A percentile compares a stretch with the other conserved stretches of the same genome.
Evolutionary conservation across 1,284 basidiomycete species (phyloP).

Genomic region (Somion occarium): DNA sequence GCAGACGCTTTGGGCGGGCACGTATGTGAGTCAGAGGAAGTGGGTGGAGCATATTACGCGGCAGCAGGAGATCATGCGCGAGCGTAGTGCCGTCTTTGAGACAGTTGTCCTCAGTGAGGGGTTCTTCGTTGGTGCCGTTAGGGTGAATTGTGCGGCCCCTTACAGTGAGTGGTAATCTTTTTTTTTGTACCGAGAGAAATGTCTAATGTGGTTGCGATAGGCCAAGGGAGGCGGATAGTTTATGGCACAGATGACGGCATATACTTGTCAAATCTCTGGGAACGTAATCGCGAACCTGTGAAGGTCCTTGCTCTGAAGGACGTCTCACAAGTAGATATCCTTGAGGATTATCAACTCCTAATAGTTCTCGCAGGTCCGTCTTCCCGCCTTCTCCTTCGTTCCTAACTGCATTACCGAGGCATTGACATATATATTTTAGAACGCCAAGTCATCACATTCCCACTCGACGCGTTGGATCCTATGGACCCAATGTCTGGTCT

Average conservation of each 20-base stretch:
- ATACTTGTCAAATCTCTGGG: slow-evolving; percentile 86
- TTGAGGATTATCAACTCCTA: slow-evolving; percentile 94
- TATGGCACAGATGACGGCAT: slow-evolving; percentile 98
- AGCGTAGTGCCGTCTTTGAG: slow-evolving; percentile 87
- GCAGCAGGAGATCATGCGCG: slow-evolving; percentile 84
- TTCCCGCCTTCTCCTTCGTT: not conserved
- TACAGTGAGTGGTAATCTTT: slow-evolving; percentile 63
- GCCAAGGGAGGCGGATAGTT: slow-evolving; percentile 82
- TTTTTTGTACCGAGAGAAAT: not conserved
- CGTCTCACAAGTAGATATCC: slow-evolving; percentile 92
- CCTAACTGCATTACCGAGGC: not conserved
- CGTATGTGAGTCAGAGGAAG: slow-evolving; percentile 83
- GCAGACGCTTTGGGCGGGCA: slow-evolving; percentile 90
- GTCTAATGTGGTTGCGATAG: slow-evolving; percentile 34
- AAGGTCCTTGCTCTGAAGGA: slow-evolving; percentile 89
- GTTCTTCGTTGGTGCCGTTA: slow-evolving; percentile 80
- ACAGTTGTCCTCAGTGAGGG: slow-evolving; percentile 82
- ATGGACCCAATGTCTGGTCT: slow-evolving; percentile 88
- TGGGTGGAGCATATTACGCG: slow-evolving; percentile 93
- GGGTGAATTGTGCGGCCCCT: slow-evolving; percentile 93
- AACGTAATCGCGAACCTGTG: slow-evolving; percentile 75
- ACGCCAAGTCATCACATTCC: slow-evolving; percentile 94
- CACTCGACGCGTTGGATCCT: slow-evolving; percentile 88
- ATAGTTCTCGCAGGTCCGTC: slow-evolving; percentile 89
- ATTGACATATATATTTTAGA: slow-evolving; percentile 42